Base-by-base conservation (phyloP, 2,329 filamentous ascomycete genomes). In the Pseudocercospora musae region DNA sequence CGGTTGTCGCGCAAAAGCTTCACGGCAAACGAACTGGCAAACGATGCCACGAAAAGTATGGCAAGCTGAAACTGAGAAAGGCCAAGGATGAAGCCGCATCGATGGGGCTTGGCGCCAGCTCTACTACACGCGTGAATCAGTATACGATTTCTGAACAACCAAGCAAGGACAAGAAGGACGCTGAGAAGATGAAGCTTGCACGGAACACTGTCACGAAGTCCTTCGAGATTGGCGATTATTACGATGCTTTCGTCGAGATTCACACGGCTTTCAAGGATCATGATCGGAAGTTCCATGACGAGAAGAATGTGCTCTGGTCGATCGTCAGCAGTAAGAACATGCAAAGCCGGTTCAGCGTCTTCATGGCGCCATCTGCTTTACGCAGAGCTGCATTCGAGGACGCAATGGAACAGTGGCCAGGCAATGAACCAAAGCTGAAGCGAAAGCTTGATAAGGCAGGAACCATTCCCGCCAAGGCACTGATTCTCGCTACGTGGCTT, bases 21-120 rank as follows among this genome's bases (percentile, higher is more conserved):
- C 80, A 78, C 13, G 78, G 80, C 53, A 85, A 80, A 8, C 81
- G 90, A 49, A 89, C 84, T 64, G 83, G 87, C 2, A 80, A 90
- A 23, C 88, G 91, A 72, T 91, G 89, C 71, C 80, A 82, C 25
- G 80, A 81, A 25, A 92, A 92, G 71, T 92, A 88, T 87, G 84
- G 83, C 62, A 74, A 78, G 27, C 66, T 86, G 18, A 74, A 77
- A 57, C 70, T 73, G n/a, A n/a, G 71, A 75, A 40, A 73, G 72
- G 48, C 66, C 37, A 65, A 63, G 57, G 57, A 59, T 23, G 25
- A 55, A 58, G 44, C 64, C 44, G 65, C 48, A 61, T 40, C n/a
- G 11, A 54, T 33, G n/a, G 52, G 52, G 4, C 18, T 54, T n/a
- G 29, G 52, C 21, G 18, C 33, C 18, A 40, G n/a, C n/a, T 54